phyloP scores from a whole-genome alignment of 2,329 filamentous ascomycete genomes.

The Fusarium circinatum region DNA sequence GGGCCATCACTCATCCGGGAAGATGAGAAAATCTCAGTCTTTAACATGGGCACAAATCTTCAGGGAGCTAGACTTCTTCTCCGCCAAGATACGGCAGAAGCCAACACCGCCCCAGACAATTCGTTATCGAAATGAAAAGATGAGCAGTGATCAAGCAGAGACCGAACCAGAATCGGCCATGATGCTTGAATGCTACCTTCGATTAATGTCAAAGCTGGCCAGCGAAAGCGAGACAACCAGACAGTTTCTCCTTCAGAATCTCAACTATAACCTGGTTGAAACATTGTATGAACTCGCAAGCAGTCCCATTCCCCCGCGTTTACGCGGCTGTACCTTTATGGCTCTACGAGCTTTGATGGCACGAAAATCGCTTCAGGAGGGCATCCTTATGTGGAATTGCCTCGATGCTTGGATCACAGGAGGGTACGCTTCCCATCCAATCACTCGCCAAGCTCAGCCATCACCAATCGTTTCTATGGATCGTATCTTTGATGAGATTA shows the following conservation, averaged over 20 bases:
- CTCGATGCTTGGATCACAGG: slow-evolving; percentile 84
- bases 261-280: slow-evolving; percentile 74
- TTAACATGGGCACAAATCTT: slow-evolving; percentile 95
- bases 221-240: slow-evolving; percentile 78
- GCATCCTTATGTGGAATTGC: slow-evolving; percentile 80
- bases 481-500: slow-evolving; percentile 77
- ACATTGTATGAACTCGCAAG: slow-evolving; percentile 83
- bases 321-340: slow-evolving; percentile 86
- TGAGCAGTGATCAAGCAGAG: slow-evolving; percentile 75
- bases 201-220: slow-evolving; percentile 85
- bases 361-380: slow-evolving; percentile 74
- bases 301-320: slow-evolving; percentile 77
- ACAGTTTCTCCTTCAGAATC: slow-evolving; percentile 74
- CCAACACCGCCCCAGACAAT: slow-evolving; percentile 57
- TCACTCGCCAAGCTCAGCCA: slow-evolving; percentile 48
- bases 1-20: slow-evolving; percentile 75
- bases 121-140: slow-evolving; percentile 67
- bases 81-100: slow-evolving; percentile 79
- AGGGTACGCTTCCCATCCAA: slow-evolving; percentile 56
- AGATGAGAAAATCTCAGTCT: slow-evolving; percentile 83
- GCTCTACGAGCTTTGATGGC: slow-evolving; percentile 80
- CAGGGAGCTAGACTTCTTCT: slow-evolving; percentile 87
- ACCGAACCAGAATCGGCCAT: slow-evolving; percentile 91
- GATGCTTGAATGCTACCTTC: slow-evolving; percentile 94
- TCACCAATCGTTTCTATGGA: slow-evolving; percentile 62